phyloP scores from a whole-genome alignment of 208 protist species.

The Acanthamoeba lugdunensis region DNA sequence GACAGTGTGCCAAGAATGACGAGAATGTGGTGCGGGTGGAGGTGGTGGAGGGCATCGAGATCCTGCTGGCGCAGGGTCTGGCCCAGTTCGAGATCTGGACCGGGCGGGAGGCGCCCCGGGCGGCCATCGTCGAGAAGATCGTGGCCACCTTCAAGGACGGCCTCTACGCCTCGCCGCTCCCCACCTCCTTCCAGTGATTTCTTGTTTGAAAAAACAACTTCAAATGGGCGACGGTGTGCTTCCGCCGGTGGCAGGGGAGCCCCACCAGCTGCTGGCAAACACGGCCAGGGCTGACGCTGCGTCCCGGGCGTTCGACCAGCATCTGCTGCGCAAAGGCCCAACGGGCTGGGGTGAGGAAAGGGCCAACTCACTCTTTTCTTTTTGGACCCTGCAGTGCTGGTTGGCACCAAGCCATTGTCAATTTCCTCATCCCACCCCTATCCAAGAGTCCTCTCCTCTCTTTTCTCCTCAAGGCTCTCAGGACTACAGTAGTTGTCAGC shows the following conservation, averaged over 20 bases:
- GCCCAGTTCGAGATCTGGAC: conserved; percentile 73
- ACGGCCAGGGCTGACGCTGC: neutral
- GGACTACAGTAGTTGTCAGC: too few relatives aligned
- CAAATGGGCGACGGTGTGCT: neutral
- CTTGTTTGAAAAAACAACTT: too few relatives aligned
- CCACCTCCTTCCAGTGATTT: too few relatives aligned
- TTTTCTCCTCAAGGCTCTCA: too few relatives aligned
- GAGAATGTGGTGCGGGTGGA: neutral
- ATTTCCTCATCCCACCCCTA: too few relatives aligned
- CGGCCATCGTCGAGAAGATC: neutral
- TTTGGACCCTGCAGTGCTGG: too few relatives aligned
- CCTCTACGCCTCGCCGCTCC: neutral
- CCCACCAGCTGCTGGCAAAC: conserved; percentile 10
- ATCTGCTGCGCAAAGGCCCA: conserved; percentile 7
- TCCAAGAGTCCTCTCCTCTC: too few relatives aligned
- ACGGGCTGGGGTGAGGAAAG: conserved; percentile 9
- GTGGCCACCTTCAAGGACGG: conserved; percentile 39
- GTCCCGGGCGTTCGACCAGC: neutral
- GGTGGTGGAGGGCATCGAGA: conserved; percentile 74
- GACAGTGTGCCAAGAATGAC: neutral
- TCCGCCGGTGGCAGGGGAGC: neutral
- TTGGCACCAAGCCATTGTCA: too few relatives aligned
- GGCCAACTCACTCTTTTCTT: neutral
- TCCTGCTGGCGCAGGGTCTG: conserved; percentile 71
- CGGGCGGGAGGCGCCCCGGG: neutral